Evolutionary conservation across 108 stramenopile species (phyloP), one percentile per base, ranked within the genome.

Genomic region (Nannochloropsis gaditana): DNA sequence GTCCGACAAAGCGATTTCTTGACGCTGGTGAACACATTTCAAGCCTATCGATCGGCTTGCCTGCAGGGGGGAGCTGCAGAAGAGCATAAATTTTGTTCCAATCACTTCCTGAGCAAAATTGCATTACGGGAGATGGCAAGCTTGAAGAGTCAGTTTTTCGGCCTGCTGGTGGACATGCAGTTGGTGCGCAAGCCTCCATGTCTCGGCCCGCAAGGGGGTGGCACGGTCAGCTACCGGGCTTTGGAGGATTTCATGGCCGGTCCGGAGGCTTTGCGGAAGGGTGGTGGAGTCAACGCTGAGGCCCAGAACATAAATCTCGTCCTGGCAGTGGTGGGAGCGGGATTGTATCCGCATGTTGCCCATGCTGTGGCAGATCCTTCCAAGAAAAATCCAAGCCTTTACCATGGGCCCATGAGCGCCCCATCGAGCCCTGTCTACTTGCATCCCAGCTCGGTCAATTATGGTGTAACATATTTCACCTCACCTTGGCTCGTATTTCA

Each of bases 401-500:
- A 73, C 59, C 86, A 59, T 10, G 83, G 85, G 47, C 83, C 83
- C 5, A 85, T 85, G 11, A n/a, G 19, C 59, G 59, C 59, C n/a
- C 59, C 59, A 15, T 73, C 59, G 19, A 73, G 59, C 59, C 59
- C 59, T 73, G 95, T 96, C 5, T 97, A 95, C 85, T 90, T 97
- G 9, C 96, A 97, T 89, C 96, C 96, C 10, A 91, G 91, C 17
- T 96, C 95, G 21, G 90, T 89, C 50, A 94, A 93, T 84, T 96
- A 95, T 85, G 84, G 87, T n/a, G 87, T 93, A 21, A 94, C 94
- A 21, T 87, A 90, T 31, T 97, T 91, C 84, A 93, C 92, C 83
- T 97, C 95, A 86, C 96, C 95, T 19, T 97, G 95, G 95, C 91
- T 97, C 31, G 96, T 96, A 10, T 96, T 93, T 85, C 90, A 94